Evolutionary conservation across 257 asterid species (phyloP).

Genomic region (Solanum pennellii): DNA sequence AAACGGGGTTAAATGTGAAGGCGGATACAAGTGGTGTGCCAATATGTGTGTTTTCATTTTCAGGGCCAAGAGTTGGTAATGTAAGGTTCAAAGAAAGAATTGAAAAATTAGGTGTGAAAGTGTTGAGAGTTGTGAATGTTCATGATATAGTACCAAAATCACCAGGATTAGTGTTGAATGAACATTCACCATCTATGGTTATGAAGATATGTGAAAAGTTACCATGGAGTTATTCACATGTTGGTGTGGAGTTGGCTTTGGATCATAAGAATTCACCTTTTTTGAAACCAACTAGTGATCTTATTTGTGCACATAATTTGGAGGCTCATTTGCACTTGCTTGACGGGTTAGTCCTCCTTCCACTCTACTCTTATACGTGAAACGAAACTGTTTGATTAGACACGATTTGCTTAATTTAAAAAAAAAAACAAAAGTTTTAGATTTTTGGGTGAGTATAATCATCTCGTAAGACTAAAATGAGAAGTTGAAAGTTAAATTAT

Average conservation of each 20-base stretch:
- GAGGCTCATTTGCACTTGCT: slow-evolving; percentile 45
- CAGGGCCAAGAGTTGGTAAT: slow-evolving; percentile 53
- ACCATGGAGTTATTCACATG: slow-evolving; percentile 49
- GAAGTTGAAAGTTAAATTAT: too few species aligned
- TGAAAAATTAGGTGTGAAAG: slow-evolving; percentile 32
- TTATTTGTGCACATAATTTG: slow-evolving; percentile 34
- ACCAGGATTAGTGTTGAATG: slow-evolving; percentile 39
- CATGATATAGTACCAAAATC: slow-evolving; percentile 36
- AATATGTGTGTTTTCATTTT: slow-evolving; percentile 27
- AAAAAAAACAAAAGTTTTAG: too few species aligned
- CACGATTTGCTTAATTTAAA: too few species aligned
- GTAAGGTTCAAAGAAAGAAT: slow-evolving; percentile 24
- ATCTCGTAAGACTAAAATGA: too few species aligned
- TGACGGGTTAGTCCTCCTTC: slow-evolving; percentile 35
- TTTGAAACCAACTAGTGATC: slow-evolving; percentile 20
- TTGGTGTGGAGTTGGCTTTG: slow-evolving; percentile 37
- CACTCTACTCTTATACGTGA: not conserved
- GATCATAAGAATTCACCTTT: slow-evolving; percentile 40
- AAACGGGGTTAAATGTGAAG: slow-evolving; percentile 17
- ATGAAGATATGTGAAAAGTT: slow-evolving; percentile 16
- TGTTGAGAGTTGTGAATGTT: slow-evolving; percentile 36
- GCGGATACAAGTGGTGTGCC: slow-evolving; percentile 2
- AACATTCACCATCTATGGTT: slow-evolving; percentile 8
- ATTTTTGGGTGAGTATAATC: too few species aligned
- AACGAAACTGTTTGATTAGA: not conserved